These are phyloP conservation scores for Fusarium succisae DNA, from an alignment of 2,329 filamentous ascomycete genomes.

Conservation along the genomic window DNA sequence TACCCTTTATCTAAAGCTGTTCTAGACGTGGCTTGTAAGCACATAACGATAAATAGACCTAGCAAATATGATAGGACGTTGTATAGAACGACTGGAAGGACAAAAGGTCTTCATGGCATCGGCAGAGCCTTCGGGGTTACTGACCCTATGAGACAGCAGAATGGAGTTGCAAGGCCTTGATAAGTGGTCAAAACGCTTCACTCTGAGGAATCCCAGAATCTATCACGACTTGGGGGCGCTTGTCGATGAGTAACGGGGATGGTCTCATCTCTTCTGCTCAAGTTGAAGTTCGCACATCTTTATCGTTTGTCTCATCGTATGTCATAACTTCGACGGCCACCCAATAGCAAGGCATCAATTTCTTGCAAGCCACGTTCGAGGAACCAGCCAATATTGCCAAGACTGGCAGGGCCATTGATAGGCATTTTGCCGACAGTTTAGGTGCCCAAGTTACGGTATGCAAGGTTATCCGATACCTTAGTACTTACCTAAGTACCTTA, in stretches of 20 bases:
- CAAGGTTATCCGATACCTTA: not conserved
- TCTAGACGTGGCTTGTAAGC: not conserved
- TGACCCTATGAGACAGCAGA: not conserved
- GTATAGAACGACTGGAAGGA: not conserved
- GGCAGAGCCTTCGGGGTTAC: not conserved
- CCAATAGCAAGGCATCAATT: not conserved
- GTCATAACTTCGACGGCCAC: not conserved
- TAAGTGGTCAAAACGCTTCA: not conserved
- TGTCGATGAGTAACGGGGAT: not conserved
- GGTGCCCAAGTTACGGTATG: not conserved
- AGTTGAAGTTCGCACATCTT: not conserved
- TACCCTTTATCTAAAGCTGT: not conserved
- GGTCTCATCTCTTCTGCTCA: not conserved
- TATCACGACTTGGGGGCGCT: not conserved
- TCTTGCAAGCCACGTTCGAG: not conserved
- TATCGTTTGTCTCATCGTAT: not conserved
- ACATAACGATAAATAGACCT: not conserved
- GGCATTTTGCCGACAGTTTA: not conserved
- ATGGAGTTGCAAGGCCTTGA: not conserved
- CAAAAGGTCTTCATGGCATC: not conserved
- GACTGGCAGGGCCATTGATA: slow-evolving; percentile 1
- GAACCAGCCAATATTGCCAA: not conserved
- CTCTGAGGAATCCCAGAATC: not conserved
- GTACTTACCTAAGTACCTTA: not conserved
- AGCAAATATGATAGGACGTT: not conserved